Percentiles rank a stretch among this genome's conserved stretches.
These are phyloP conservation scores for Seminavis robusta DNA, from an alignment of 108 stramenopile species.

Conservation along the genomic window DNA sequence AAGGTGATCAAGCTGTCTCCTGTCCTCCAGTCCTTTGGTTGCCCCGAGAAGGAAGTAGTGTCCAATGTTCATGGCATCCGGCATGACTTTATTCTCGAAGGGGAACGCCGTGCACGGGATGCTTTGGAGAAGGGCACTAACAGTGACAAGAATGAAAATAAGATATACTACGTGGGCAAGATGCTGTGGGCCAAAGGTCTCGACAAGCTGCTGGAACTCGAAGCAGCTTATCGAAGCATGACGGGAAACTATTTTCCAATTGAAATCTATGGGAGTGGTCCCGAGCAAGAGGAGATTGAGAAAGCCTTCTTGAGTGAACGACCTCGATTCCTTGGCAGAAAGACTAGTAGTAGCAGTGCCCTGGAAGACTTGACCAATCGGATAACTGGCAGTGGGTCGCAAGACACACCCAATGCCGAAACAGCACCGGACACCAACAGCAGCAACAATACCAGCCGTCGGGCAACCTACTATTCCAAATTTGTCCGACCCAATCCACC, in stretches of 20 bases:
- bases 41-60: slow-evolving; percentile 60
- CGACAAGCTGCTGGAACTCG: slow-evolving; percentile 59
- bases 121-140: neutral
- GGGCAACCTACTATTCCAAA: too few species aligned
- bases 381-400: too few species aligned
- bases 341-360: too few species aligned
- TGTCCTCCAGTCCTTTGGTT: slow-evolving; percentile 54
- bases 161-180: slow-evolving; percentile 82
- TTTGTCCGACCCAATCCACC: slow-evolving; percentile 17
- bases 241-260: slow-evolving; percentile 68
- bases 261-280: slow-evolving; percentile 71
- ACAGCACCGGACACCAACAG: too few species aligned
- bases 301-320: slow-evolving; percentile 40
- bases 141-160: neutral
- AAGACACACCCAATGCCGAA: too few species aligned
- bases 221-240: slow-evolving; percentile 27
- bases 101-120: slow-evolving; percentile 22
- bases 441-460: too few species aligned
- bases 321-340: too few species aligned
- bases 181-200: slow-evolving; percentile 67
- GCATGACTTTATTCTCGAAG: slow-evolving; percentile 51
- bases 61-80: slow-evolving; percentile 87
- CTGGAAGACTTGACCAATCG: too few species aligned
- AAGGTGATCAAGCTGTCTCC: slow-evolving; percentile 64
- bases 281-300: slow-evolving; percentile 61